phyloP scores from a whole-genome alignment of 2,329 filamentous ascomycete genomes.

The Hysterium pulicare region DNA sequence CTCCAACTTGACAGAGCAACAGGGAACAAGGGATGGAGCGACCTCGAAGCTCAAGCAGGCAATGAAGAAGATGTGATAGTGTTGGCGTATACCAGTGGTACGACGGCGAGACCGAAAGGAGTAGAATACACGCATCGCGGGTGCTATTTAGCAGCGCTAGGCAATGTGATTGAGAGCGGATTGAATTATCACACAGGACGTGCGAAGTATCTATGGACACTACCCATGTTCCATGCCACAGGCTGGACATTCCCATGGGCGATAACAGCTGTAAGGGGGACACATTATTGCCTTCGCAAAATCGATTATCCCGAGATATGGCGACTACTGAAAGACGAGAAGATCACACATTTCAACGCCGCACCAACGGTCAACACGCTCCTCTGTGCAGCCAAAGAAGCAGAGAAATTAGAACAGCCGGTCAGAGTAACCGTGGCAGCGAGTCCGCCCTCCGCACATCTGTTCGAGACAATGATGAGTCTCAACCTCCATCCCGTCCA shows the following conservation, averaged over 20 bases:
- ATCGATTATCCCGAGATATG: constrained; percentile 94
- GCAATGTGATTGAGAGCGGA: constrained; percentile 83
- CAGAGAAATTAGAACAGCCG: constrained; percentile 62
- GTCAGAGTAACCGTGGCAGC: constrained; percentile 91
- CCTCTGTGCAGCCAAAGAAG: constrained; percentile 76
- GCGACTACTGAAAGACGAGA: constrained; percentile 79
- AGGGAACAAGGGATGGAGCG: constrained; percentile 71
- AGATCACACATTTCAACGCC: constrained; percentile 91
- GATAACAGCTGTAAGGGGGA: constrained; percentile 88
- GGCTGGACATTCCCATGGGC: constrained; percentile 89
- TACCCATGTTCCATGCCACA: constrained; percentile 78
- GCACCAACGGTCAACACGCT: constrained; percentile 96
- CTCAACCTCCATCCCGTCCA: constrained; percentile 89
- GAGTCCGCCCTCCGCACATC: constrained; percentile 80
- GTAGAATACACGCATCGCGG: constrained; percentile 89
- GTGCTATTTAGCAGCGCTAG: constrained; percentile 78
- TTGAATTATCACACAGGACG: constrained; percentile 68
- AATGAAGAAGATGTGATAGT: constrained; percentile 81
- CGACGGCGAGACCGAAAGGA: constrained; percentile 87
- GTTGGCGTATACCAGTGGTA: constrained; percentile 90
- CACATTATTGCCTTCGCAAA: constrained; percentile 90
- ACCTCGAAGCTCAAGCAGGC: constrained; percentile 64
- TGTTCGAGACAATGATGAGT: constrained; percentile 88
- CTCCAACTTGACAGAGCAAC: constrained; percentile 65
- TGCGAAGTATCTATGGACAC: constrained; percentile 84